Percentiles rank a stretch among this genome's conserved stretches.
phyloP scores from a whole-genome alignment of 2,329 filamentous ascomycete species.

The Xylariaceae sp. region DNA sequence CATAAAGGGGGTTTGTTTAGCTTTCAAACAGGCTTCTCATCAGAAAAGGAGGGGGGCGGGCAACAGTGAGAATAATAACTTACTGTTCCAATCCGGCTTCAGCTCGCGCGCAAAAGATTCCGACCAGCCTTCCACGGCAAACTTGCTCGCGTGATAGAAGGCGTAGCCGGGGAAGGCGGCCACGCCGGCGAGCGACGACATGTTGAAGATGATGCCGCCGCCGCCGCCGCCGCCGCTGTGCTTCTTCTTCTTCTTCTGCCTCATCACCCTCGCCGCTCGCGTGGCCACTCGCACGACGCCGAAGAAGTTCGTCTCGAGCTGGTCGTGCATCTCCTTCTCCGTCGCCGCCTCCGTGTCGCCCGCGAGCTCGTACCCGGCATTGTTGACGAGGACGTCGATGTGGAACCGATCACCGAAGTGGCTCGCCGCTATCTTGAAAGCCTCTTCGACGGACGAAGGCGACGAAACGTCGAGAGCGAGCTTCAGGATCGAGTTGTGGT shows the following conservation, averaged over 20 bases:
- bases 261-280: slow-evolving; percentile 7
- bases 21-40: too few species aligned
- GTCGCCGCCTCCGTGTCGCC: slow-evolving; percentile 13
- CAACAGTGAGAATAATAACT: too few species aligned
- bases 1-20: too few species aligned
- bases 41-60: too few species aligned
- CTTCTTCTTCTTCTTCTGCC: slow-evolving; percentile 4
- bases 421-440: slow-evolving; percentile 9
- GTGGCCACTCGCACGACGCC: slow-evolving; percentile 12
- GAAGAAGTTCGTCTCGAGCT: slow-evolving; percentile 17
- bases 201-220: slow-evolving; percentile 14
- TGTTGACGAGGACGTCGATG: slow-evolving; percentile 16
- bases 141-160: slow-evolving; percentile 16
- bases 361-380: slow-evolving; percentile 13
- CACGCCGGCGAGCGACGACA: slow-evolving; percentile 15
- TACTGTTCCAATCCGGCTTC: slow-evolving; percentile 16
- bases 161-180: slow-evolving; percentile 12
- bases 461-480: slow-evolving; percentile 8
- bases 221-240: too few species aligned
- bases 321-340: slow-evolving; percentile 12
- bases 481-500: slow-evolving; percentile 8
- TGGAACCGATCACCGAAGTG: slow-evolving; percentile 6
- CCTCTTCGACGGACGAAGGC: slow-evolving; percentile 3
- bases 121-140: slow-evolving; percentile 14
- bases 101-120: slow-evolving; percentile 16